Base-by-base conservation (phyloP, 208 protist species). In the Acanthamoeba triangularis region DNA sequence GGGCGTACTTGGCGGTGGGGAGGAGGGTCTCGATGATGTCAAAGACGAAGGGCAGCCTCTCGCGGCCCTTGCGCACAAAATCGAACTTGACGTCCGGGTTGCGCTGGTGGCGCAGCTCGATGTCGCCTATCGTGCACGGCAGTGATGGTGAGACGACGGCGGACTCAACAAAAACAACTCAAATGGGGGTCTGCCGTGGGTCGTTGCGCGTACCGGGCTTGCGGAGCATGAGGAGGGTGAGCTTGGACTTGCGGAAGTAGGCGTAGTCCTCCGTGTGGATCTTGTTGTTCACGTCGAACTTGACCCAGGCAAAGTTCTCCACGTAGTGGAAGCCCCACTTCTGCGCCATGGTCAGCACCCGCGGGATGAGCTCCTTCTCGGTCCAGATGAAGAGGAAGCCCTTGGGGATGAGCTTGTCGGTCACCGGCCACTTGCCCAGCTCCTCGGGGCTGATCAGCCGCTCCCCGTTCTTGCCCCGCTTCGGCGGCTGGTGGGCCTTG, bases 301-400 rank as follows among this genome's bases (percentile, higher is more conserved):
- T 30, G 25, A 96, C 90, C 95, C 96, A 96, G 37, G 94, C 96
- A 23, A 97, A 90, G 63, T 97, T 97, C 65, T 97, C 97, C 18
- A 97, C 96, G 93, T 97, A 97, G 25, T 41, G n/a, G 65, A 97
- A 97, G 28, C 78, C 76, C 96, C 96, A 97, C 65, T 90, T 94
- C 0, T 69, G 28, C 76, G 94, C 69, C 30, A 96, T 90, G 28
- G 35, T 37, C 69, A 96, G 6, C 30, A 90, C 30, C 11, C 88
- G 41, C 25, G 96, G 96, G 23, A 97, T 90, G 35, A 94, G 82
- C 90, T 96, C 95, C 85, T 97, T 97, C 47, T 97, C 96, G 35
- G 93, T 54, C 96, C 96, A 97, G 10, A 97, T 91, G 90, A 97
- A 97, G 20, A 97, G 80, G 87, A 97, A 96, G 10, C 96, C 96